Evolutionary conservation across 2,329 filamentous ascomycete genomes (phyloP), one percentile per base, ranked within the genome.

Genomic region (Calonectria hongkongensis): DNA sequence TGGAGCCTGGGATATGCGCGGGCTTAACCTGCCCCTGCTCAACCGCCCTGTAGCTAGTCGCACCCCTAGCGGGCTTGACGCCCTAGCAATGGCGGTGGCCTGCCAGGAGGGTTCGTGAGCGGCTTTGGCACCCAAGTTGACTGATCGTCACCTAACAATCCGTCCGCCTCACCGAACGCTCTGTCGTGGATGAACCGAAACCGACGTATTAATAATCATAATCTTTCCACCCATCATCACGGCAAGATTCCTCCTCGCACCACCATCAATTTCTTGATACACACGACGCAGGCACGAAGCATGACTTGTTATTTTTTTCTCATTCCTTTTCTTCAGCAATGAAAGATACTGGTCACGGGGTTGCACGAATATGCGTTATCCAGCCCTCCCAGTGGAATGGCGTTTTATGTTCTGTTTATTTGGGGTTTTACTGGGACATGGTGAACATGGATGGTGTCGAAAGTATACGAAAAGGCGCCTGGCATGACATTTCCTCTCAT

Each of bases 81-180:
- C 89, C 9, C 82, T 91, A 25, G 89, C 89, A 58, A 86, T 88
- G 83, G 89, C 88, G 27, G 85, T 89, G 16, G 89, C 88, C 28
- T 89, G 87, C 74, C 87, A 89, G 78, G 87, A 89, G 76, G 85
- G 85, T 54, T 78, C 81, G 66, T 77, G 76, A 66, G 41, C 69
- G 28, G 12, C 30, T n/a, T 47, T 15, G 47, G n/a, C 39, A 27
- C 65, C 48, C 33, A 41, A 30, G 25, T 25, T 70, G 41, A 47
- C 47, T 33, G 58, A 36, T 60, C 33, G 28, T 54, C 45, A 47
- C 50, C 30, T n/a, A 58, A 63, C 41, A 67, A 68, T n/a, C 60
- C 54, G 45, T 51, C 10, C n/a, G 4, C 39, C 25, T 30, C 51
- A 62, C 64, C 30, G 62, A 62, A 41, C 58, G 67, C 47, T 58